Conservation (phyloP, 345 rosid genomes). For the Rubroshorea leprosula region DNA sequence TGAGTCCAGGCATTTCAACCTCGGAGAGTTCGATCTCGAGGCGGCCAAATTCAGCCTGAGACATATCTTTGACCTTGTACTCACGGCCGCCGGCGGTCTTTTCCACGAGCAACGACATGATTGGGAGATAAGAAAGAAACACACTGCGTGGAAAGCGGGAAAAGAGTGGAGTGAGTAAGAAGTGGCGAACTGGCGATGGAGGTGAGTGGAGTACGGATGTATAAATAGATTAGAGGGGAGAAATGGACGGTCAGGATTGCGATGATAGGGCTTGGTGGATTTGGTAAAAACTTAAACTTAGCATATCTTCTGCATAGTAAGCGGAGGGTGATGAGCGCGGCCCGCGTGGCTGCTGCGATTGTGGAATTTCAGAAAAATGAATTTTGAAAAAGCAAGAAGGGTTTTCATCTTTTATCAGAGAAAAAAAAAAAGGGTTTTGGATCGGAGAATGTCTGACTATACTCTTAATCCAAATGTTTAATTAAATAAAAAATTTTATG, state of each 20-base stretch:
- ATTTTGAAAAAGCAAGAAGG: too few species aligned
- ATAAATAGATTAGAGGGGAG: background rate
- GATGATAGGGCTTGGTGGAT: background rate
- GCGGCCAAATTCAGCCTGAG: conserved; percentile 91
- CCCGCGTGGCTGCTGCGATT: too few species aligned
- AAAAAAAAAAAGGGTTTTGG: too few species aligned
- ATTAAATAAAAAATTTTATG: too few species aligned
- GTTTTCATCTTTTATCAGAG: too few species aligned
- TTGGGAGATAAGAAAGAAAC: background rate
- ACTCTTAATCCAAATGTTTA: too few species aligned
- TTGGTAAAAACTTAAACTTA: background rate
- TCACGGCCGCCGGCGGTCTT: conserved; percentile 71
- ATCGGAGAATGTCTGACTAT: too few species aligned
- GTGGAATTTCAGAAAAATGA: too few species aligned
- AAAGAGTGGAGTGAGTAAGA: background rate
- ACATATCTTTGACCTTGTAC: conserved; percentile 83
- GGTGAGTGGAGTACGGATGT: background rate
- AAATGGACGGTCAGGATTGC: background rate
- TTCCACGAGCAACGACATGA: conserved; percentile 73
- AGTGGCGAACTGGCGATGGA: background rate
- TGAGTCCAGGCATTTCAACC: conserved; percentile 88
- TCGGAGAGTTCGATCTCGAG: conserved; percentile 79
- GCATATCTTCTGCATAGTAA: background rate
- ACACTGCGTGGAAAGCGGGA: background rate
- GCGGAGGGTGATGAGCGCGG: background rate